Evolutionary conservation across 2,329 filamentous ascomycete genomes (phyloP).

Genomic region (Aspergillus felis): DNA sequence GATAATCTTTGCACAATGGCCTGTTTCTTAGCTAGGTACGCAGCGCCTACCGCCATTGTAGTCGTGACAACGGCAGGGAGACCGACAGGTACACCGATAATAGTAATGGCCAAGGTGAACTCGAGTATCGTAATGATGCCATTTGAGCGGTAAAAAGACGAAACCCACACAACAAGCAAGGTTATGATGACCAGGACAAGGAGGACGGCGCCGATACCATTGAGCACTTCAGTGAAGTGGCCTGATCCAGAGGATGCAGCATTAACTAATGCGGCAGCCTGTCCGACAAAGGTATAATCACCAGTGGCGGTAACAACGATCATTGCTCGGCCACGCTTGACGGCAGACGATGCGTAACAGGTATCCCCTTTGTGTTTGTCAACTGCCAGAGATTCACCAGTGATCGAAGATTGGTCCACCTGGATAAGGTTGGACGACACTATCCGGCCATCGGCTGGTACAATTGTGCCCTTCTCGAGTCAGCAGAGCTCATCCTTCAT

Average conservation of each 20-base stretch:
- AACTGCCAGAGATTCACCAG: constrained; percentile 85
- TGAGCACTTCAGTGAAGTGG: constrained; percentile 88
- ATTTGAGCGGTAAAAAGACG: constrained; percentile 84
- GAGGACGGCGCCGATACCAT: constrained; percentile 78
- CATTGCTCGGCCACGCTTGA: constrained; percentile 87
- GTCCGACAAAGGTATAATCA: constrained; percentile 87
- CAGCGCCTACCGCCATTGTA: constrained; percentile 90
- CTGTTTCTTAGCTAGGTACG: constrained; percentile 87
- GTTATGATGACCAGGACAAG: constrained; percentile 77
- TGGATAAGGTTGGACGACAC: constrained; percentile 81
- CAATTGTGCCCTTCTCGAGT: constrained; percentile 66
- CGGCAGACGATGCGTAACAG: constrained; percentile 79
- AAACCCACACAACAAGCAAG: constrained; percentile 77
- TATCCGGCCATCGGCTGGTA: constrained; percentile 82
- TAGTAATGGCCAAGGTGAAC: constrained; percentile 84
- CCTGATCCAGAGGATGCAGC: constrained; percentile 69
- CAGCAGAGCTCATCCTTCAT: constrained; percentile 3
- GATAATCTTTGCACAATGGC: constrained; percentile 91
- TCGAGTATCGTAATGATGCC: constrained; percentile 72
- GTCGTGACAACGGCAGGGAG: constrained; percentile 90
- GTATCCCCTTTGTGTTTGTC: constrained; percentile 80
- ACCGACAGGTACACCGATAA: constrained; percentile 89
- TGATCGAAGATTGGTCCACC: constrained; percentile 88
- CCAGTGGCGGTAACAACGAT: constrained; percentile 78
- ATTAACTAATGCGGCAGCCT: constrained; percentile 79